Evolutionary conservation across 441 rosid species (phyloP).

Genomic region (Biscutella auriculata): DNA sequence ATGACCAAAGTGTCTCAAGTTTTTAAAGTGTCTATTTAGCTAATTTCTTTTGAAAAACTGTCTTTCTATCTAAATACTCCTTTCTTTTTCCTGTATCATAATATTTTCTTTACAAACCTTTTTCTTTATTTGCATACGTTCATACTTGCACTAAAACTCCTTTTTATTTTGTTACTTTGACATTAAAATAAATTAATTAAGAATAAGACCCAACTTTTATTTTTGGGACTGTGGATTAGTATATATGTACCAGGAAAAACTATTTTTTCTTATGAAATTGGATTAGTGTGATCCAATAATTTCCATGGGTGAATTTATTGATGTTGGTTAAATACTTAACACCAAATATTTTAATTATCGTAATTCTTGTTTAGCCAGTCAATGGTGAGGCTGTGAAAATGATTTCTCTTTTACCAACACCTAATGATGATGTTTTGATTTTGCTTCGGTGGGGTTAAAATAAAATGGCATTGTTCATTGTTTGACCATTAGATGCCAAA

Average conservation of each 20-base stretch:
- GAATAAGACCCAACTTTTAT: neutral
- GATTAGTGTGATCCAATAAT: constrained; percentile 4
- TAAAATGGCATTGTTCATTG: neutral
- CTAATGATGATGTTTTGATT: constrained; percentile 23
- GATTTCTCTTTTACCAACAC: constrained; percentile 13
- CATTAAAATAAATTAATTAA: neutral
- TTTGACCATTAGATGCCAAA: constrained; percentile 16
- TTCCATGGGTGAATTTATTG: constrained; percentile 8
- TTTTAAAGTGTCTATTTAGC: too few relatives aligned
- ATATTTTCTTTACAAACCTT: neutral
- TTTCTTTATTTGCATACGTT: neutral
- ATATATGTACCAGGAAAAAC: neutral
- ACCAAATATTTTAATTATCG: neutral
- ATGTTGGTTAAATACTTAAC: neutral
- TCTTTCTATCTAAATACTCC: too few relatives aligned
- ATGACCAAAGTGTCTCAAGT: too few relatives aligned
- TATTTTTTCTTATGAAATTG: neutral
- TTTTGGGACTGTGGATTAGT: neutral
- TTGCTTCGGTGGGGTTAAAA: constrained; percentile 13
- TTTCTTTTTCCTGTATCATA: neutral
- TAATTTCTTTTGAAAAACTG: too few relatives aligned
- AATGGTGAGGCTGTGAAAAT: constrained; percentile 4
- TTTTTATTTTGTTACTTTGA: neutral
- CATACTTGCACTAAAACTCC: neutral
- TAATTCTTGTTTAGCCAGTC: constrained; percentile 5